These are phyloP conservation scores for Rhizophagus prolifer DNA, from an alignment of 192 early-diverging fungal genomes.

Conservation along the genomic window DNA sequence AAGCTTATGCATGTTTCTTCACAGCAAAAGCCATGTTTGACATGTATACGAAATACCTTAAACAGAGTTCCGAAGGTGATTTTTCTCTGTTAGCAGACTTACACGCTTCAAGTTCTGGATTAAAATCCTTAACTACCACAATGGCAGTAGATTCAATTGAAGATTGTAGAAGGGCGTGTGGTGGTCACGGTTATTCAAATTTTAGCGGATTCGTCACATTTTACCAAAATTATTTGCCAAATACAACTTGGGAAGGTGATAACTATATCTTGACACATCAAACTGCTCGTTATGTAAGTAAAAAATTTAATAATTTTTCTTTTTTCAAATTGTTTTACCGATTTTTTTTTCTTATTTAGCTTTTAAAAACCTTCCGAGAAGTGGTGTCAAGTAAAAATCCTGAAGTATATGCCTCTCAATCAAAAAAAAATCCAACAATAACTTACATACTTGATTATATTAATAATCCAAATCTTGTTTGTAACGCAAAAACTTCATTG, in stretches of 20 bases:
- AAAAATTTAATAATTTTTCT: neutral
- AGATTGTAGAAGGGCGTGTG: slow-evolving; percentile 69
- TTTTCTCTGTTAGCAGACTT: slow-evolving; percentile 69
- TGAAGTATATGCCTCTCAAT: neutral
- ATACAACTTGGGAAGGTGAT: slow-evolving; percentile 83
- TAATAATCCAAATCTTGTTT: slow-evolving; percentile 48
- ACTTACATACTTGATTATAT: slow-evolving; percentile 36
- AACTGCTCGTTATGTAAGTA: slow-evolving; percentile 69
- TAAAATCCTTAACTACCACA: slow-evolving; percentile 74
- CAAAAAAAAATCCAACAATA: neutral
- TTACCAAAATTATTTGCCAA: slow-evolving; percentile 69
- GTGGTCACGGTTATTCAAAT: slow-evolving; percentile 76
- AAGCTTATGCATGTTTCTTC: slow-evolving; percentile 73
- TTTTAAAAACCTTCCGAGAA: slow-evolving; percentile 5
- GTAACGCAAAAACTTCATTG: slow-evolving; percentile 44
- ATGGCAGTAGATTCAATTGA: slow-evolving; percentile 71
- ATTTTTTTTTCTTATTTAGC: neutral
- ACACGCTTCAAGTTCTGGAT: slow-evolving; percentile 70
- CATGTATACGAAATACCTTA: slow-evolving; percentile 62
- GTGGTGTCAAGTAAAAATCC: neutral
- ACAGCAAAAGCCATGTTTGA: slow-evolving; percentile 63
- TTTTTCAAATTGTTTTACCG: neutral
- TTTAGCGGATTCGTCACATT: slow-evolving; percentile 71
- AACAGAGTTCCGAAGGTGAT: slow-evolving; percentile 56
- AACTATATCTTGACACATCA: slow-evolving; percentile 87